These are phyloP conservation scores for Ophiocordyceps unilateralis DNA, from an alignment of 2,329 filamentous ascomycete genomes.

Conservation along the genomic window DNA sequence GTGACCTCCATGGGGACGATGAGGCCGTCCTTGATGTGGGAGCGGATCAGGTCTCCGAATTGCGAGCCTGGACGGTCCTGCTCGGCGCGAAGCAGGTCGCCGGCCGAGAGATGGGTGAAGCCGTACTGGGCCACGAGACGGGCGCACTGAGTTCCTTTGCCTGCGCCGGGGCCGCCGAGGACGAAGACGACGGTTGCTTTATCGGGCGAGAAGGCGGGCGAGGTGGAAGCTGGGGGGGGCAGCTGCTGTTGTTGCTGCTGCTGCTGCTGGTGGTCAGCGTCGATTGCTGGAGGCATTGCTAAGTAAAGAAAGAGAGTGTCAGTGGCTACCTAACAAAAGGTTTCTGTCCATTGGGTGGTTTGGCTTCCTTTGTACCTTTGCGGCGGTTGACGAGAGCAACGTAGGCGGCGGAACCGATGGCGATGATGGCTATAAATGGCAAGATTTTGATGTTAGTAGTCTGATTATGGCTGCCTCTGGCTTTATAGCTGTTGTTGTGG, in stretches of 20 bases:
- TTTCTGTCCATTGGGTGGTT: too few species aligned
- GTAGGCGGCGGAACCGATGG: conserved; percentile 30
- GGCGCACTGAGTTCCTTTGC: conserved; percentile 91
- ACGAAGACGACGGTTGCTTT: conserved; percentile 91
- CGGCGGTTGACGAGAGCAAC: conserved; percentile 30
- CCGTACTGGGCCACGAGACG: conserved; percentile 74
- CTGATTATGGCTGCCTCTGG: neutral
- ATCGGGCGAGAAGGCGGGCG: conserved; percentile 54
- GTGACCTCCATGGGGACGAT: conserved; percentile 99
- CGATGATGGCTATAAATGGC: conserved; percentile 36
- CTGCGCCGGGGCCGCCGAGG: conserved; percentile 85
- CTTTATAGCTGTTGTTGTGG: conserved; percentile 6
- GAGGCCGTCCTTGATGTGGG: conserved; percentile 82
- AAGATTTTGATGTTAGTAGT: conserved; percentile 32
- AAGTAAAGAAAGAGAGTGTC: neutral
- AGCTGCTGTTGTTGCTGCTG: conserved; percentile 18
- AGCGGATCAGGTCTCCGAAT: conserved; percentile 83
- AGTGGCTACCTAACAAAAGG: too few species aligned
- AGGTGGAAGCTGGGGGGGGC: conserved; percentile 28
- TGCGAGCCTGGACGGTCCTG: conserved; percentile 73
- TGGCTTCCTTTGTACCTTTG: too few species aligned
- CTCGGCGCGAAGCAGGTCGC: conserved; percentile 85
- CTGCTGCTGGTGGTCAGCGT: conserved; percentile 18
- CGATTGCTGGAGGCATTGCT: conserved; percentile 1
- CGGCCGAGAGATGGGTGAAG: conserved; percentile 86